Conservation (phyloP, 2,329 filamentous ascomycete genomes). For the Neofusicoccum sp. region DNA sequence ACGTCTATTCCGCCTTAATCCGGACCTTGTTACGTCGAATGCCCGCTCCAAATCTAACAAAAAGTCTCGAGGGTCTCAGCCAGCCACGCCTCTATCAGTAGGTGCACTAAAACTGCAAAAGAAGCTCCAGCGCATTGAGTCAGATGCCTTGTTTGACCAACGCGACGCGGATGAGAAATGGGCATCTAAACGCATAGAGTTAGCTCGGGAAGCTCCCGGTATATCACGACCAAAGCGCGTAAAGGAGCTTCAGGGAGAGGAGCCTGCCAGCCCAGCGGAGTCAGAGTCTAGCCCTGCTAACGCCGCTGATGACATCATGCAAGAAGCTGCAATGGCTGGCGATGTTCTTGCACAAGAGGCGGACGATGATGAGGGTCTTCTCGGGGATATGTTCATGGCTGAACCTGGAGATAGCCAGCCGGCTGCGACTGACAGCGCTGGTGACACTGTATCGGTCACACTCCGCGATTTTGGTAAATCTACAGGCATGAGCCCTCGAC, state of each 20-base stretch:
- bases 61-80: constrained; percentile 32
- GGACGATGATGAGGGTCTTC: constrained; percentile 56
- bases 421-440: constrained; percentile 21
- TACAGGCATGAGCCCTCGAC: constrained; percentile 71
- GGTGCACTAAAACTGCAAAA: constrained; percentile 65
- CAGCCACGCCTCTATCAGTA: constrained; percentile 30
- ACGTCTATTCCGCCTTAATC: constrained; percentile 47
- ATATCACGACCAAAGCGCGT: constrained; percentile 13
- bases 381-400: constrained; percentile 58
- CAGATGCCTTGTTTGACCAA: constrained; percentile 53
- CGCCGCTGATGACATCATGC: constrained; percentile 51
- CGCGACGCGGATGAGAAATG: constrained; percentile 47
- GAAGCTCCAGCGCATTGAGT: constrained; percentile 75
- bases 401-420: constrained; percentile 45
- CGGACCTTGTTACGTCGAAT: constrained; percentile 53
- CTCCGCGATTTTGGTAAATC: constrained; percentile 84
- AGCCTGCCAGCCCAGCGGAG: not conserved
- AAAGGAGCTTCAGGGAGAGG: constrained; percentile 11
- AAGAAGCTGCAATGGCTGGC: constrained; percentile 43
- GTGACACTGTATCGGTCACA: constrained; percentile 53
- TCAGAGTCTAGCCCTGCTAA: not conserved
- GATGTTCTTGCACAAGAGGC: constrained; percentile 34
- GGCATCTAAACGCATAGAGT: constrained; percentile 43
- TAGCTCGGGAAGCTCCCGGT: constrained; percentile 39
- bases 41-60: constrained; percentile 21